Conservation (phyloP, 2,329 filamentous ascomycete species). For the Xylariaceae sp. region DNA sequence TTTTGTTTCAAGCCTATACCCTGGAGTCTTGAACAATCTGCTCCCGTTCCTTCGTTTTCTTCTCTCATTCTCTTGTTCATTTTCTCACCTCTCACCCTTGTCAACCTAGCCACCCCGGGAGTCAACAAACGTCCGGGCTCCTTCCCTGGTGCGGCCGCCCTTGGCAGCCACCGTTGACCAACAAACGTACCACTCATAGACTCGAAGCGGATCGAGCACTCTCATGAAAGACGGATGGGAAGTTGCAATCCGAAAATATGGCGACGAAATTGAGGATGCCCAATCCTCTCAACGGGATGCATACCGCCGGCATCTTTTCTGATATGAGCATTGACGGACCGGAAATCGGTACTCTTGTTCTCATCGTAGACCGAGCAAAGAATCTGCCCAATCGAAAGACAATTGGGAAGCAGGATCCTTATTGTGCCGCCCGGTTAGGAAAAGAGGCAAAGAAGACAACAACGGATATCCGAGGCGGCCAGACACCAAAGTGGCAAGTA, state of each 20-base stretch:
- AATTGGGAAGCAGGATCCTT: slow-evolving; percentile 97
- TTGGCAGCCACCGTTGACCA: slow-evolving; percentile 3
- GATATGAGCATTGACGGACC: slow-evolving; percentile 93
- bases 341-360: slow-evolving; percentile 85
- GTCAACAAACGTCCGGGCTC: slow-evolving; percentile 4
- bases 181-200: slow-evolving; percentile 1
- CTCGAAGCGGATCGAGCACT: slow-evolving; percentile 3
- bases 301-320: slow-evolving; percentile 89
- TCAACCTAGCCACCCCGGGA: slow-evolving; percentile 1
- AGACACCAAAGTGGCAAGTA: slow-evolving; percentile 88
- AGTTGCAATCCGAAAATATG: slow-evolving; percentile 33
- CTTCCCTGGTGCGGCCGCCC: background rate
- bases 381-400: slow-evolving; percentile 95
- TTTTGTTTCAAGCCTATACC: background rate
- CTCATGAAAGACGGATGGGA: slow-evolving; percentile 4
- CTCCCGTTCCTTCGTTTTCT: background rate
- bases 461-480: slow-evolving; percentile 87
- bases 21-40: background rate
- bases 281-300: slow-evolving; percentile 57
- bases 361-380: slow-evolving; percentile 90
- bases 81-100: too few species aligned
- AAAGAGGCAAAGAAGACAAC: slow-evolving; percentile 98
- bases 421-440: slow-evolving; percentile 86
- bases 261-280: slow-evolving; percentile 45
- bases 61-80: background rate